Evolutionary conservation across 75 land plant genomes (phyloP).

Genomic region (Chamaecyparis obtusa): DNA sequence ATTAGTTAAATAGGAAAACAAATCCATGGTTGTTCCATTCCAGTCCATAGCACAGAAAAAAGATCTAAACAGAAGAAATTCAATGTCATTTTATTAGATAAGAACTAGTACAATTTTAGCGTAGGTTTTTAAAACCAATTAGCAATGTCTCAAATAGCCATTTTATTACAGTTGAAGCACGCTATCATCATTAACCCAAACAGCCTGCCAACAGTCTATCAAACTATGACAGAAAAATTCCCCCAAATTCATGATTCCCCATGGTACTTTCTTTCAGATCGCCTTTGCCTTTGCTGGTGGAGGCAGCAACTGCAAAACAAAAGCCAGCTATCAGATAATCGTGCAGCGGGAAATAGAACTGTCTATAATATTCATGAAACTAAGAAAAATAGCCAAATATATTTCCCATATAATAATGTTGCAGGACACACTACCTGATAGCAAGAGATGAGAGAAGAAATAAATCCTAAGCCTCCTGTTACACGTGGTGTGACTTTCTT

Average conservation of each 20-base stretch:
- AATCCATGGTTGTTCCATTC: background rate
- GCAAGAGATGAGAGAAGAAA: conserved; percentile 64
- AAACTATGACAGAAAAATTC: background rate
- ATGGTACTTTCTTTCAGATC: conserved; percentile 1
- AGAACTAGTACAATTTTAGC: background rate
- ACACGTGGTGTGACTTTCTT: conserved; percentile 64
- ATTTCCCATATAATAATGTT: background rate
- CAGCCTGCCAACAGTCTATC: background rate
- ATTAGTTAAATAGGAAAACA: background rate
- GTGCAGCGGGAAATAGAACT: background rate
- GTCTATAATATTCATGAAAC: background rate
- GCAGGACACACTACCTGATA: conserved; percentile 47
- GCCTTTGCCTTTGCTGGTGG: conserved; percentile 22
- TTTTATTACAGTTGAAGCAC: too few species aligned
- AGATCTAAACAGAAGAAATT: too few species aligned
- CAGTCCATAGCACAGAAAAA: background rate
- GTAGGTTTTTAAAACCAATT: background rate
- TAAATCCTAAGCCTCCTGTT: conserved; percentile 60
- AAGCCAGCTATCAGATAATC: background rate
- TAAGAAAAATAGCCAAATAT: background rate
- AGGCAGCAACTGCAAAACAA: conserved; percentile 29
- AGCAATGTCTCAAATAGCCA: background rate
- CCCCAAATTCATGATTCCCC: background rate
- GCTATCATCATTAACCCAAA: background rate
- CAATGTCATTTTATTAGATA: background rate